phyloP scores from a whole-genome alignment of 1,284 basidiomycete species.

The Naganishia sp. region DNA sequence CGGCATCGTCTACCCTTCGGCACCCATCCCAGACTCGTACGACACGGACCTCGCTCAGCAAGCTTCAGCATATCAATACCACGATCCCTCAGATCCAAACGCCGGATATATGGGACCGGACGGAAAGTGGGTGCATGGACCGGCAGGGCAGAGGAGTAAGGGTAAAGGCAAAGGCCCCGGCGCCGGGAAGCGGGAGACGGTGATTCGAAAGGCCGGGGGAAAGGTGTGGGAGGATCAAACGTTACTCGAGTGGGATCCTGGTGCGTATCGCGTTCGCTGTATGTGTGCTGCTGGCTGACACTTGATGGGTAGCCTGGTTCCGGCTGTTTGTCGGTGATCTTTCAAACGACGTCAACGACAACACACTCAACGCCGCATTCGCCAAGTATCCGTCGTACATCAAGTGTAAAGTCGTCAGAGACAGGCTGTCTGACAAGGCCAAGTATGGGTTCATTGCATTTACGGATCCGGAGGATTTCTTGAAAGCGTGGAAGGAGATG shows the following conservation, averaged over 20 bases:
- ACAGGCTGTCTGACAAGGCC: conserved; percentile 72
- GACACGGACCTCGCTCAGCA: conserved; percentile 45
- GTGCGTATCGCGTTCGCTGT: conserved; percentile 58
- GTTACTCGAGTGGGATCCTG: conserved; percentile 94
- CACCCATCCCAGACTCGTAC: neutral
- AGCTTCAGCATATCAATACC: conserved; percentile 39
- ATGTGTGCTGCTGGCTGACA: neutral
- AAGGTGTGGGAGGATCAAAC: conserved; percentile 98
- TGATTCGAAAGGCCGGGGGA: conserved; percentile 89
- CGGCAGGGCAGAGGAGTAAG: conserved; percentile 19
- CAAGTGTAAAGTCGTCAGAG: conserved; percentile 92
- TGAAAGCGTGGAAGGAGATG: conserved; percentile 99
- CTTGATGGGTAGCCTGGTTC: conserved; percentile 77
- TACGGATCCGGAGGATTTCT: conserved; percentile 96
- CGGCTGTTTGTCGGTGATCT: conserved; percentile 96
- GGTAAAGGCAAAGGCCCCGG: conserved; percentile 35
- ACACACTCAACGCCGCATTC: conserved; percentile 88
- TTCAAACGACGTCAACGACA: conserved; percentile 96
- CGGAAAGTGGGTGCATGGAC: conserved; percentile 27
- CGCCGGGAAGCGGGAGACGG: conserved; percentile 82
- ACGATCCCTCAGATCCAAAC: conserved; percentile 24
- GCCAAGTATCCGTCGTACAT: conserved; percentile 87
- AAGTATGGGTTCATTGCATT: conserved; percentile 98
- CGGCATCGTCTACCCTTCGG: neutral
- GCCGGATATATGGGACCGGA: conserved; percentile 14